These are phyloP conservation scores for Trametes cinnabarina DNA, from an alignment of 768 basidiomycete species.

Conservation along the genomic window DNA sequence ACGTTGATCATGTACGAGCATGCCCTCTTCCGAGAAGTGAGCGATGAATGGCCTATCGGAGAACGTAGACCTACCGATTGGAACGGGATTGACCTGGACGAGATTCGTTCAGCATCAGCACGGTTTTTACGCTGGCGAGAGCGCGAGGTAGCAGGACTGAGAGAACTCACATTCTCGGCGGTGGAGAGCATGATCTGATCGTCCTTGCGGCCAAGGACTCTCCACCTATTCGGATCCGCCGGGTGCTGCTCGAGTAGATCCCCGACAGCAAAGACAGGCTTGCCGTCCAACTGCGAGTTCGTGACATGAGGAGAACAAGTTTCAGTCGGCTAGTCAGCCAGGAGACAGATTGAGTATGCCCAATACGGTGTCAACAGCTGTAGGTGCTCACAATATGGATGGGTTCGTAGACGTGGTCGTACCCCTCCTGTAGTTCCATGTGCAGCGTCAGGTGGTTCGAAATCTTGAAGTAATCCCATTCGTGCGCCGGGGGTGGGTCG, in stretches of 20 bases:
- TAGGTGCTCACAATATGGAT: slow-evolving; percentile 11
- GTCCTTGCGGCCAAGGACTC: slow-evolving; percentile 28
- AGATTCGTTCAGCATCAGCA: not conserved
- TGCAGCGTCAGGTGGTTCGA: slow-evolving; percentile 8
- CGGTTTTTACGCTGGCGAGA: too few species aligned
- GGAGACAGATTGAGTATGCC: not conserved
- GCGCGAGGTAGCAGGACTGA: not conserved
- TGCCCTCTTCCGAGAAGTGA: slow-evolving; percentile 30
- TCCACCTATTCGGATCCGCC: slow-evolving; percentile 36
- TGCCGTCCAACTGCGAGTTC: slow-evolving; percentile 38
- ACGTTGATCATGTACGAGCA: slow-evolving; percentile 23
- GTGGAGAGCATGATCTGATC: slow-evolving; percentile 43
- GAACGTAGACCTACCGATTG: slow-evolving; percentile 26
- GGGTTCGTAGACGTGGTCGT: slow-evolving; percentile 12
- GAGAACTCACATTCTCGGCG: slow-evolving; percentile 10
- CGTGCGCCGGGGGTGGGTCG: not conserved
- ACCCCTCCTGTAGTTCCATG: slow-evolving; percentile 2
- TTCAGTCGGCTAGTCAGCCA: slow-evolving; percentile 17
- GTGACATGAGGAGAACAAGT: slow-evolving; percentile 22
- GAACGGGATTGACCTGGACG: slow-evolving; percentile 36
- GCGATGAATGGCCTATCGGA: too few species aligned
- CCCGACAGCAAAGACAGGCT: slow-evolving; percentile 39
- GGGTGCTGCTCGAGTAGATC: slow-evolving; percentile 48
- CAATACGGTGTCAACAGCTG: too few species aligned
- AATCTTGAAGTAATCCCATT: slow-evolving; percentile 24